Evolutionary conservation across 257 asterid species (phyloP).

Genomic region (Nicotiana tomentosiformis): DNA sequence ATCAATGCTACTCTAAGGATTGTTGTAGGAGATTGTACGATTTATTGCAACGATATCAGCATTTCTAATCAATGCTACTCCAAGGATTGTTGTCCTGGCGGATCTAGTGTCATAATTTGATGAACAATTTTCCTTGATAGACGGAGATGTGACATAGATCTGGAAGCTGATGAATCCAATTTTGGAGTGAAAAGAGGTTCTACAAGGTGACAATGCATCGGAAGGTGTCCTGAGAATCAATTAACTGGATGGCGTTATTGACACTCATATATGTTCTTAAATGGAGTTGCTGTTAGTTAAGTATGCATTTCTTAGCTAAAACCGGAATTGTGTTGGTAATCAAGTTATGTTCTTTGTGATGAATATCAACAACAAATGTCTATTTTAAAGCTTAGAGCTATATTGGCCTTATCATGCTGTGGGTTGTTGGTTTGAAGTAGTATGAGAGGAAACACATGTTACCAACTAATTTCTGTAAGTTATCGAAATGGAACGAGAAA

Average conservation of each 20-base stretch:
- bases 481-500: neutral
- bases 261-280: neutral
- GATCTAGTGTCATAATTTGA: too few relatives aligned
- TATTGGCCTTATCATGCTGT: neutral
- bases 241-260: neutral
- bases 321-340: neutral
- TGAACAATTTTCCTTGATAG: neutral
- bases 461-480: neutral
- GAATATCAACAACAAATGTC: neutral
- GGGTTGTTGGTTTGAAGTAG: neutral
- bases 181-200: neutral
- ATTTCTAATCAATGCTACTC: too few relatives aligned
- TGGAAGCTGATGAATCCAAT: neutral
- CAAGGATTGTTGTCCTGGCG: too few relatives aligned
- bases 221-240: neutral
- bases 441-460: neutral
- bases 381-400: neutral
- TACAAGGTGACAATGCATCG: neutral
- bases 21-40: too few relatives aligned
- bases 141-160: neutral
- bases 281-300: neutral
- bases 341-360: neutral
- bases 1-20: neutral
- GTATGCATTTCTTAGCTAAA: neutral
- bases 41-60: too few relatives aligned